phyloP scores from a whole-genome alignment of 2,329 filamentous ascomycete species.

The Colletotrichum sp. region DNA sequence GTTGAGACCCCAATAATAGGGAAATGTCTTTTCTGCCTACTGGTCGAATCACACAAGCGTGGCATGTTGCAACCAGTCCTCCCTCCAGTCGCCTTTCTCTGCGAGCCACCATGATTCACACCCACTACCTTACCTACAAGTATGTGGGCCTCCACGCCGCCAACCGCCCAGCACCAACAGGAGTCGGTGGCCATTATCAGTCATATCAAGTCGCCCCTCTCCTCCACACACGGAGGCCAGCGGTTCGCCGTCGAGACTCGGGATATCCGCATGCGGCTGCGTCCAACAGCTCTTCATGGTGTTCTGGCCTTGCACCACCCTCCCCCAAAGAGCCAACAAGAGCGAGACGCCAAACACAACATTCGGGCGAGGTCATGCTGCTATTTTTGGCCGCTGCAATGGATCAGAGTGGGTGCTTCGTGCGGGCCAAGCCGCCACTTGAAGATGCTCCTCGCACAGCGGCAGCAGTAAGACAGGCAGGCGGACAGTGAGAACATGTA shows the following conservation, averaged over 20 bases:
- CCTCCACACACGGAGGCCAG: not conserved
- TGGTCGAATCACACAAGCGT: not conserved
- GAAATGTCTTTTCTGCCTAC: not conserved
- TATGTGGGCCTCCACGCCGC: not conserved
- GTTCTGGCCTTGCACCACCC: not conserved
- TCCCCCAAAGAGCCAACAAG: not conserved
- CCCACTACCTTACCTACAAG: not conserved
- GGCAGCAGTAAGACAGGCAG: not conserved
- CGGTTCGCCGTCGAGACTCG: not conserved
- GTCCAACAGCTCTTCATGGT: not conserved
- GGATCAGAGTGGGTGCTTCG: not conserved
- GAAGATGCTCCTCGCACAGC: not conserved
- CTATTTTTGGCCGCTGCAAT: constrained; percentile 11
- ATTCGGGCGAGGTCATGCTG: not conserved
- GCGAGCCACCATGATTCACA: not conserved
- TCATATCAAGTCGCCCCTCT: not conserved
- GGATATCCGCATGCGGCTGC: not conserved
- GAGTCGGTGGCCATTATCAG: not conserved
- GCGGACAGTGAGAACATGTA: not conserved
- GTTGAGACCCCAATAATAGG: not conserved
- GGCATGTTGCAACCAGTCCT: not conserved
- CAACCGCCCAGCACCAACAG: not conserved
- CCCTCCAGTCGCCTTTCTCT: not conserved
- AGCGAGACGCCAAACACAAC: constrained; percentile 2
- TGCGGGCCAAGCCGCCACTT: not conserved